Evolutionary conservation across 2,329 filamentous ascomycete genomes (phyloP).

Genomic region (Trichoderma simmonsii): DNA sequence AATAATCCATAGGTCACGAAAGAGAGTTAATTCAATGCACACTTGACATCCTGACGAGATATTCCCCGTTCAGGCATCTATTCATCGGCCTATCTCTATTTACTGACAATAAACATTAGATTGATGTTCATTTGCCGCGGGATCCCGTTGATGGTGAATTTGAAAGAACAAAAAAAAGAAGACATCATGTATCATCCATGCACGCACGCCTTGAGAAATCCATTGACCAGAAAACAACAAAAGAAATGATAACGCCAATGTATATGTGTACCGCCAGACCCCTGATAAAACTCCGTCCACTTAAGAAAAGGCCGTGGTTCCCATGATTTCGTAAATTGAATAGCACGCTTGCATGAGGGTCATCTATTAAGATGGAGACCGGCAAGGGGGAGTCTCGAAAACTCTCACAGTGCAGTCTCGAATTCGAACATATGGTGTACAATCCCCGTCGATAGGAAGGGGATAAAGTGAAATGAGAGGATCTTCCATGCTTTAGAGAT

Average conservation of each 20-base stretch:
- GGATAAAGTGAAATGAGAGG: not conserved
- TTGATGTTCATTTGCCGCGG: not conserved
- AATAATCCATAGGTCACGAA: not conserved
- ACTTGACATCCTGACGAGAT: not conserved
- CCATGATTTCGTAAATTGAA: constrained; percentile 14
- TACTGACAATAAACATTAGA: not conserved
- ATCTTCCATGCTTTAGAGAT: not conserved
- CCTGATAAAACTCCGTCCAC: constrained; percentile 11
- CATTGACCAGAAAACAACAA: not conserved
- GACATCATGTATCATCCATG: not conserved
- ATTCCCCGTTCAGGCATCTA: not conserved
- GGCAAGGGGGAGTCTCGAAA: not conserved
- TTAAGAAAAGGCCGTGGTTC: constrained; percentile 5
- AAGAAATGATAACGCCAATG: constrained; percentile 1
- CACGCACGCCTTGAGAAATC: not conserved
- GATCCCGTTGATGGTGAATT: not conserved
- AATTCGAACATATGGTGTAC: not conserved
- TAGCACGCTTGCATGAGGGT: constrained; percentile 7
- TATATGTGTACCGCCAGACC: not conserved
- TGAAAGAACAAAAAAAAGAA: not conserved
- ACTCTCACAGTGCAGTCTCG: not conserved
- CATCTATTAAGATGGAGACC: not conserved
- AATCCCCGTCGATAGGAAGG: not conserved
- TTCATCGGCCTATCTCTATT: constrained; percentile 4
- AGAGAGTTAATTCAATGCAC: not conserved